Base-by-base conservation (phyloP, 306 rosid genomes). In the Prunus campanulata region DNA sequence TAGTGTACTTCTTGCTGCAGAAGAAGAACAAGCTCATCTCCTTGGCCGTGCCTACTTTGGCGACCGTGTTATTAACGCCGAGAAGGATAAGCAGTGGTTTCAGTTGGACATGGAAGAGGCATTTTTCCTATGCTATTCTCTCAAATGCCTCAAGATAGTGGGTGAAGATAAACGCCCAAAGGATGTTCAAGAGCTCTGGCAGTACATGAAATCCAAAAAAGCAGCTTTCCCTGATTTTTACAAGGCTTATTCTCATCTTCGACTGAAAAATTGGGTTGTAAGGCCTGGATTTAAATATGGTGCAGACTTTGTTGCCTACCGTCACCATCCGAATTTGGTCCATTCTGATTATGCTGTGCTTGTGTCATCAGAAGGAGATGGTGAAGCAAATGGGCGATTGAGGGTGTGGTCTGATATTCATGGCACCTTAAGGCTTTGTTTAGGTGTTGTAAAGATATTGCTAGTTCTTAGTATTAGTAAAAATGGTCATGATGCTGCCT, bases 311-410 rank as follows among this genome's bases (percentile, higher is more conserved):
- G 86, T 87, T 46, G 90, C 90, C 18, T 88, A 90, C 79, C 89
- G 93, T 19, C 91, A 90, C 72, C 96, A 87, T 78, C 97, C 93
- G 3, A 76, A 85, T 72, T 87, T 87, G 54, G 90, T 90, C 35
- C 97, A 90, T 77, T 88, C 97, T 25, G 96, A 90, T 82, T 92
- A 69, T 55, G 92, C 89, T n/a, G 92, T 92, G 71, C 88, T 92
- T 64, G 92, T 92, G 75, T 74, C 83, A 68, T 83, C 87, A 3
- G 89, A 78, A 78, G 87, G 74, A 35, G 81, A 59, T 25, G 74
- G 70, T 22, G 77, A 77, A 63, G 71, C 66, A 32, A 86, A 82
- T 75, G 81, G 85, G 68, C 86, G 97, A 71, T 61, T 92, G 77
- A 85, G 75, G 72, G 85, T 86, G 71, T 92, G 97, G 97, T 90